Conservation (phyloP, 306 rosid species). For the Sechiopsis laciniata region DNA sequence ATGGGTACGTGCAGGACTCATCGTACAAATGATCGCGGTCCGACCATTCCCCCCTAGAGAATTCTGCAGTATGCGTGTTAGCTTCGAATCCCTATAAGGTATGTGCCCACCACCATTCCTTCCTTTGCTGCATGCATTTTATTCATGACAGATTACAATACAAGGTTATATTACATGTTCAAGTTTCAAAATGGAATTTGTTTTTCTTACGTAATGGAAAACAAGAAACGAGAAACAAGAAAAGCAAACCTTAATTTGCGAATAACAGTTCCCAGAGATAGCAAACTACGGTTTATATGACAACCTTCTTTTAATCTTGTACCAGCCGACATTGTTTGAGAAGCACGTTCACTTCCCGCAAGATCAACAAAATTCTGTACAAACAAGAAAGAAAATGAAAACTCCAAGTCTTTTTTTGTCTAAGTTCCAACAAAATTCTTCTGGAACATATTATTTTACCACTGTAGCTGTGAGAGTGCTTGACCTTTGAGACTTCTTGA, state of each 20-base stretch:
- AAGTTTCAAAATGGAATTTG: background rate
- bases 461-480: conserved; percentile 61
- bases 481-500: conserved; percentile 32
- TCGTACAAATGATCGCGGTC: conserved; percentile 86
- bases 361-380: conserved; percentile 72
- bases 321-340: conserved; percentile 73
- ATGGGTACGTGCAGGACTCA: conserved; percentile 77
- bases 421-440: too few species aligned
- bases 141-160: background rate
- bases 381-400: conserved; percentile 12
- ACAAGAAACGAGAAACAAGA: background rate
- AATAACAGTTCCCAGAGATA: conserved; percentile 79
- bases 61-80: conserved; percentile 86
- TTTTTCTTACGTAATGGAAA: too few species aligned
- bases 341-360: conserved; percentile 91
- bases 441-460: conserved; percentile 34
- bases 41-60: conserved; percentile 92
- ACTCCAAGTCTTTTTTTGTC: background rate
- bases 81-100: conserved; percentile 85
- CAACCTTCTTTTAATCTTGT: conserved; percentile 85
- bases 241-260: conserved; percentile 64
- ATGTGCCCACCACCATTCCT: conserved; percentile 56
- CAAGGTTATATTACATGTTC: background rate
- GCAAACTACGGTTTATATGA: conserved; percentile 89
- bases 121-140: conserved; percentile 73